phyloP scores from a whole-genome alignment of 169 alveolate species.

The Cystoisospora suis region DNA sequence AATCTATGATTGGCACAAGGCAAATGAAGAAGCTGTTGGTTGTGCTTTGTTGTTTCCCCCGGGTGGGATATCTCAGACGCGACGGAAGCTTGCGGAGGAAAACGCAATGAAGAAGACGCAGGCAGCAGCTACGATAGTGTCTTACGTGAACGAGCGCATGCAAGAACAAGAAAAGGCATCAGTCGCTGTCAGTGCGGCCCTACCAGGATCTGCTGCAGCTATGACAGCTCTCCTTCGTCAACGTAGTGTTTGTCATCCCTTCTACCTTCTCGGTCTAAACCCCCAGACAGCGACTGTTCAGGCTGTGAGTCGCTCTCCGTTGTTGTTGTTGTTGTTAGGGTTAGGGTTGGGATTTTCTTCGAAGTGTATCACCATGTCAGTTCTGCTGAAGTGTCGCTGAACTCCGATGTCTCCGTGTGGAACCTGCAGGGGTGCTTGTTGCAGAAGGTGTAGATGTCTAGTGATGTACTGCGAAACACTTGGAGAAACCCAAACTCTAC shows the following conservation, averaged over 20 bases:
- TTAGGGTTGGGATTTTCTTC: no score
- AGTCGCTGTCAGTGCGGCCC: slow-evolving; percentile 47
- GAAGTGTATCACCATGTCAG: no score
- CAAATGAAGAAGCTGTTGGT: no score
- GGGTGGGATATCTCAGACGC: slow-evolving; percentile 18
- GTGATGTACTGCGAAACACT: no score
- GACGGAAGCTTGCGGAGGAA: slow-evolving; percentile 38
- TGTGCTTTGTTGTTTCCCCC: no score
- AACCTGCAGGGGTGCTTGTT: no score
- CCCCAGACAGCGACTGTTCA: slow-evolving; percentile 50
- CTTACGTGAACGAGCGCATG: slow-evolving; percentile 57
- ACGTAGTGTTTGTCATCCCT: slow-evolving; percentile 36
- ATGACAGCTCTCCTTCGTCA: slow-evolving; percentile 40
- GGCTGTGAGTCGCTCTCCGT: slow-evolving; percentile 26
- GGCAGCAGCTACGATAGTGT: slow-evolving; percentile 28
- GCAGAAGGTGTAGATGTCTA: no score
- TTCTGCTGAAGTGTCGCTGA: no score
- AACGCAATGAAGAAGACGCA: slow-evolving; percentile 10
- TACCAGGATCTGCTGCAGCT: slow-evolving; percentile 38
- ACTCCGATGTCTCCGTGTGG: no score
- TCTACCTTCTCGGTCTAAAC: slow-evolving; percentile 47
- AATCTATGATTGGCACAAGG: no score
- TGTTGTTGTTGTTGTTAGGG: no score
- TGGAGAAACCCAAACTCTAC: no score
- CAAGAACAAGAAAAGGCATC: slow-evolving; percentile 55